phyloP scores from a whole-genome alignment of 2,329 filamentous ascomycete species.

The Cercospora zeae-maydis region DNA sequence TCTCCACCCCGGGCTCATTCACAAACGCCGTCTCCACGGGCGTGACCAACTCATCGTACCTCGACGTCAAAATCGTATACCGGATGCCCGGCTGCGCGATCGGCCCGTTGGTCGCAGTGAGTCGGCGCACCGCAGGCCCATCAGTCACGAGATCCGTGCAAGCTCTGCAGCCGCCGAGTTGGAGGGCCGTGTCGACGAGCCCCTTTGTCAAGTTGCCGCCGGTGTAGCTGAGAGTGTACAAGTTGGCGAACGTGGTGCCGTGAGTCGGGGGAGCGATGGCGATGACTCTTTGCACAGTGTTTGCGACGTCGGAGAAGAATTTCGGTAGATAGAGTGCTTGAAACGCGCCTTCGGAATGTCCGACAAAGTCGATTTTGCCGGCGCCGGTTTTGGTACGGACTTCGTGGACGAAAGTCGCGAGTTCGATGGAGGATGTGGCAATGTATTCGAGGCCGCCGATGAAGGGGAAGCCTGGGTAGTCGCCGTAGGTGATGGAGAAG shows the following conservation, averaged over 20 bases:
- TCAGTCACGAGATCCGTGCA: conserved; percentile 23
- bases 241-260: conserved; percentile 23
- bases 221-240: conserved; percentile 24
- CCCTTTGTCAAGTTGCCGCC: conserved; percentile 20
- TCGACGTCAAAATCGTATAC: conserved; percentile 24
- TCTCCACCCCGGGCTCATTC: conserved; percentile 25
- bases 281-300: conserved; percentile 22
- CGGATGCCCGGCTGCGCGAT: conserved; percentile 24
- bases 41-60: conserved; percentile 28
- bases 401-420: conserved; percentile 22
- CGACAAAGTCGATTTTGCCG: conserved; percentile 24
- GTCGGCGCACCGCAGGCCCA: conserved; percentile 15
- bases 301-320: conserved; percentile 22
- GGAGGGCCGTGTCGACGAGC: conserved; percentile 15
- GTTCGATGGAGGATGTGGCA: conserved; percentile 18
- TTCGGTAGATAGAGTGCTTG: conserved; percentile 27
- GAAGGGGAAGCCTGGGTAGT: conserved; percentile 20
- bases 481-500: conserved; percentile 28
- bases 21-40: conserved; percentile 24
- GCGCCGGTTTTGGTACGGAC: conserved; percentile 22
- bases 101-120: conserved; percentile 20
- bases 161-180: conserved; percentile 22
- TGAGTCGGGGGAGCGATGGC: conserved; percentile 29
- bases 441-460: conserved; percentile 26
- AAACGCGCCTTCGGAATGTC: conserved; percentile 29